Base-by-base conservation (phyloP, 805 yeast species). In the Wickerhamiella occidentalis region DNA sequence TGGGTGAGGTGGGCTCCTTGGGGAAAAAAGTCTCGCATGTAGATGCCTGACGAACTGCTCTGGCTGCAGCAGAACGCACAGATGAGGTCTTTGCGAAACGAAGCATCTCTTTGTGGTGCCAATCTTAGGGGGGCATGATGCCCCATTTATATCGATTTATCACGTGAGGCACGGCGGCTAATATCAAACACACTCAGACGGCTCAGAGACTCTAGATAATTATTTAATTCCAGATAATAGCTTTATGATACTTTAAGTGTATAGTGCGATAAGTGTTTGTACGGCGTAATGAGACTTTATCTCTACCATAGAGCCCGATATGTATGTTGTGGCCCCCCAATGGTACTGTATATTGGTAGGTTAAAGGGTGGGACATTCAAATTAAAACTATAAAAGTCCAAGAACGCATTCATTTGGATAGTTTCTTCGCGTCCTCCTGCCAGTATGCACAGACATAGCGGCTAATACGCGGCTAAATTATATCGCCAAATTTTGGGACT, bases 1-100 rank as follows among this genome's bases (percentile, higher is more conserved):
- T 61, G 51, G 97, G 96, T 40, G 67, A 74, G 29, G 70, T 55
- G 55, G 96, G 96, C 70, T 88, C 97, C 54, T 71, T 61, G 55
- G 94, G 94, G 71, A 82, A 87, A 67, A 42, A 54, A 49, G 55
- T 48, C 42, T 57, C 62, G 17, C 60, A 57, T 36, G 58, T 48
- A 9, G 64, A 60, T 43, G 53, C 51, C 12, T 35, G 36, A 17
- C 41, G 35, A 5, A 33, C 22, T 21, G 45, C 18, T 8, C 23
- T 17, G 1, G 36, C 33, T 2, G 29, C 23, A 15, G 38, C 9
- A 33, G 33, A 11, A 3, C 40, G 29, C 30, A 19, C 5, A 12
- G 21, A 13, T 40, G 44, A 22, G 12, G 29, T 6, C 25, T 40
- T 40, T 19, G 30, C 44, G 19, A 23, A 23, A 40, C 44, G 44